Evolutionary conservation across 75 land plant species (phyloP).

Genomic region (Pinus tabuliformis): DNA sequence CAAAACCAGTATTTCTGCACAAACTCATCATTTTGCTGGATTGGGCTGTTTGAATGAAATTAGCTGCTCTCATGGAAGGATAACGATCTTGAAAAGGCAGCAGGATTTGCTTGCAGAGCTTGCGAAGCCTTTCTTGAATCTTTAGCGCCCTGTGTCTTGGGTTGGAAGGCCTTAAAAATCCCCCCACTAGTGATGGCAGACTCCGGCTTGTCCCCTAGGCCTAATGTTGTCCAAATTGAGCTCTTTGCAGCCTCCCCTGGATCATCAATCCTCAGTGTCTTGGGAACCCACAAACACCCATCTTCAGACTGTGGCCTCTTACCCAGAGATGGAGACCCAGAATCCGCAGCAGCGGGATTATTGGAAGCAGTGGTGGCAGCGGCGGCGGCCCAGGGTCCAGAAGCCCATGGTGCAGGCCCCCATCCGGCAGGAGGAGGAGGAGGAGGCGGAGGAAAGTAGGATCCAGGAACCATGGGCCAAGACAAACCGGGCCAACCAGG

Average conservation of each 20-base stretch:
- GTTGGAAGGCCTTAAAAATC: constrained; percentile 1
- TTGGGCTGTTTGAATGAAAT: background rate
- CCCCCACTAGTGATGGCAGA: background rate
- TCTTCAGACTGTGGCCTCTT: constrained; percentile 17
- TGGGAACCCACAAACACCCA: constrained; percentile 22
- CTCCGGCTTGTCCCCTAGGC: constrained; percentile 4
- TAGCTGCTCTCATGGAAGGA: constrained; percentile 23
- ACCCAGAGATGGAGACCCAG: constrained; percentile 14
- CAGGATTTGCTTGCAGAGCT: constrained; percentile 20
- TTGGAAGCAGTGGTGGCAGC: constrained; percentile 9
- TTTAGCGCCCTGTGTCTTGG: constrained; percentile 10
- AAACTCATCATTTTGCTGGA: no score
- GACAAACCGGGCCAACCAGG: constrained; percentile 23
- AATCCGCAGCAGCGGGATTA: background rate
- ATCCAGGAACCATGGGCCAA: constrained; percentile 12
- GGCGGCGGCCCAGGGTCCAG: constrained; percentile 4
- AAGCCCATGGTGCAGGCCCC: constrained; percentile 7
- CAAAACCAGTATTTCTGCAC: no score
- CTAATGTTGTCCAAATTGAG: constrained; percentile 42
- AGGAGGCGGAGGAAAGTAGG: constrained; percentile 5
- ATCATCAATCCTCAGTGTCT: constrained; percentile 36
- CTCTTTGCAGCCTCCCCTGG: constrained; percentile 43
- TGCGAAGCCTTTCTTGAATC: background rate
- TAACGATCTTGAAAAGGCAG: constrained; percentile 24
- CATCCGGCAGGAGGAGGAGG: constrained; percentile 11